Percentiles rank a stretch among this genome's conserved stretches.
Evolutionary conservation across 306 rosid genomes (phyloP).

Genomic region (Cucumis melo): DNA sequence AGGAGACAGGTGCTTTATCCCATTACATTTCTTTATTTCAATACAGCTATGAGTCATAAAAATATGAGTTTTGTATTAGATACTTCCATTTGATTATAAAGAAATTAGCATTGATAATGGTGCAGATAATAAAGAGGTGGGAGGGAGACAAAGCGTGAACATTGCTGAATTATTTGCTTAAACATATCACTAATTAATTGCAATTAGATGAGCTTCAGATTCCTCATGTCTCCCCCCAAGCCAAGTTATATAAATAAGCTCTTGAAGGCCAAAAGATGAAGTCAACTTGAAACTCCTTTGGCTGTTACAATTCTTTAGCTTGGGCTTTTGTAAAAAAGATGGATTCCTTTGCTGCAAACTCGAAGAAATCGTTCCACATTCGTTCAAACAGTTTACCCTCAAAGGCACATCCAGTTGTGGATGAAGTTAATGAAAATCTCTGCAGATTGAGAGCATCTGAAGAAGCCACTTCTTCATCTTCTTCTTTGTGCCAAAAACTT

Average conservation of each 20-base stretch:
- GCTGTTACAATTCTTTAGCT: neutral
- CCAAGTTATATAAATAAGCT: neutral
- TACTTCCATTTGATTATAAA: neutral
- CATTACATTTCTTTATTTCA: neutral
- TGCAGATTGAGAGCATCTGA: neutral
- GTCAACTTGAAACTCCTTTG: neutral
- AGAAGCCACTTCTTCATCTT: conserved; percentile 1
- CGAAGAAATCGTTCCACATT: neutral
- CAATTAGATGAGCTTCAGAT: neutral
- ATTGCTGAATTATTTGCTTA: neutral
- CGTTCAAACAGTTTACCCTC: conserved; percentile 18
- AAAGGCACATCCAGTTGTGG: conserved; percentile 11
- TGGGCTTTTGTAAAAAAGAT: neutral
- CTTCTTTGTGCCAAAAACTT: conserved; percentile 10
- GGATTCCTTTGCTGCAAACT: neutral
- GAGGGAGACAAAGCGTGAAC: conserved; percentile 12
- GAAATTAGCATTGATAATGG: neutral
- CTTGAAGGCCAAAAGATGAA: neutral
- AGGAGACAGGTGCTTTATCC: neutral
- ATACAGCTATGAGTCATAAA: neutral
- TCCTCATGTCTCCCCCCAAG: neutral
- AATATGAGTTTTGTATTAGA: neutral
- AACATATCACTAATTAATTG: neutral
- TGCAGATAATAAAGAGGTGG: neutral
- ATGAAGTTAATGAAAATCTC: conserved; percentile 13